Conservation (phyloP, 2,329 filamentous ascomycete genomes). For the Grosmannia penicillata region DNA sequence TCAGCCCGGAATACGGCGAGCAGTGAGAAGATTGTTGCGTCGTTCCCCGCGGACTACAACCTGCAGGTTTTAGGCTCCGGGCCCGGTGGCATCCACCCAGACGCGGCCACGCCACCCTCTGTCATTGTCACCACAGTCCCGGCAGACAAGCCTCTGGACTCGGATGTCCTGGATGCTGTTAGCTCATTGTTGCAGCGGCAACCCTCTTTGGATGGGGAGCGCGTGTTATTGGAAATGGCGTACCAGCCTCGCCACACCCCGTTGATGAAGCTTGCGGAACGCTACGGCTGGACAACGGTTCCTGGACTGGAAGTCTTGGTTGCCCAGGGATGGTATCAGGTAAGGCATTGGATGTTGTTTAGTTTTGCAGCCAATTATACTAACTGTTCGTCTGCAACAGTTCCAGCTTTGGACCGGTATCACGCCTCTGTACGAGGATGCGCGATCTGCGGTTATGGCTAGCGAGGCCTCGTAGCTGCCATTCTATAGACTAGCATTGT, state of each 20-base stretch:
- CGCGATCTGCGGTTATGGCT: conserved; percentile 44
- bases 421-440: conserved; percentile 54
- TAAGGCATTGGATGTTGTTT: conserved; percentile 18
- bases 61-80: conserved; percentile 47
- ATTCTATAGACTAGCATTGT: neutral
- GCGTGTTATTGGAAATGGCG: conserved; percentile 82
- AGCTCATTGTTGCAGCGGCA: conserved; percentile 30
- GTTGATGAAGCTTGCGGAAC: conserved; percentile 69
- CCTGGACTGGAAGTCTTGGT: conserved; percentile 80
- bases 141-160: conserved; percentile 70
- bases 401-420: conserved; percentile 80
- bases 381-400: too few species aligned
- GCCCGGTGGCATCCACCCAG: conserved; percentile 25
- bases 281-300: conserved; percentile 68
- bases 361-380: neutral
- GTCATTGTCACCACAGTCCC: conserved; percentile 87
- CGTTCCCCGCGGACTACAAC: conserved; percentile 62
- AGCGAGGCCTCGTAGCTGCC: conserved; percentile 9
- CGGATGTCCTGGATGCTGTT: conserved; percentile 51
- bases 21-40: conserved; percentile 48
- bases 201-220: conserved; percentile 9
- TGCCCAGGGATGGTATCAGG: conserved; percentile 80
- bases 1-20: conserved; percentile 63
- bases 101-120: conserved; percentile 34
- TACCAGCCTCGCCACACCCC: conserved; percentile 79